These are phyloP conservation scores for Aspergillus hiratsukae DNA, from an alignment of 2,329 filamentous ascomycete species.

Conservation along the genomic window DNA sequence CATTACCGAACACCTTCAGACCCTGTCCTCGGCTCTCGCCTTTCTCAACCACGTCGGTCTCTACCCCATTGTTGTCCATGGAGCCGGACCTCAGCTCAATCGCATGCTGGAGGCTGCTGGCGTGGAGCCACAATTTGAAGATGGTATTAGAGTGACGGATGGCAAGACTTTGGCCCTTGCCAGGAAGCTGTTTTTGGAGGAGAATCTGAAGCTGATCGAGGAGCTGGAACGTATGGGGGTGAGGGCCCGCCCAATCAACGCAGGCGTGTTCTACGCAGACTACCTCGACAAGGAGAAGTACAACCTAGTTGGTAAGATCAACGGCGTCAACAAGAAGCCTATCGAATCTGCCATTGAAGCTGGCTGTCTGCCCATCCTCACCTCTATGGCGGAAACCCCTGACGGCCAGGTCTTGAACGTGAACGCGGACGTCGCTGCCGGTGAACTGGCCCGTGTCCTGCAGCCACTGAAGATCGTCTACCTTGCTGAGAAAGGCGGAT, in stretches of 20 bases:
- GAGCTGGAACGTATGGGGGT: conserved; percentile 86
- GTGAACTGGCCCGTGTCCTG: conserved; percentile 81
- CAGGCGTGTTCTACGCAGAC: conserved; percentile 85
- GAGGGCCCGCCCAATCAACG: conserved; percentile 79
- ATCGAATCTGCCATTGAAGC: conserved; percentile 90
- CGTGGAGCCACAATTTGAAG: conserved; percentile 91
- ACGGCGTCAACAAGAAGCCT: conserved; percentile 79
- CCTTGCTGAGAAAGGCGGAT: conserved; percentile 93
- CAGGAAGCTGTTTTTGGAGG: conserved; percentile 86
- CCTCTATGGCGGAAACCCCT: conserved; percentile 89
- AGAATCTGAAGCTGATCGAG: conserved; percentile 90
- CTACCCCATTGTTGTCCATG: conserved; percentile 93
- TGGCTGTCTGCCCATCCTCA: conserved; percentile 87
- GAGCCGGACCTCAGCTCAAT: conserved; percentile 92
- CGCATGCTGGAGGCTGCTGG: conserved; percentile 82
- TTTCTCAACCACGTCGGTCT: conserved; percentile 94
- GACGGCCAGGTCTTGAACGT: conserved; percentile 95
- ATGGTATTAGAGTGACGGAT: conserved; percentile 93
- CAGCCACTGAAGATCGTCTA: conserved; percentile 97
- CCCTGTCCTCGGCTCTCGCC: conserved; percentile 80
- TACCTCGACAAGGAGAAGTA: conserved; percentile 97
- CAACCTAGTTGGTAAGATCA: conserved; percentile 93
- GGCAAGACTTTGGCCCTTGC: conserved; percentile 90
- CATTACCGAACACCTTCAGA: conserved; percentile 87
- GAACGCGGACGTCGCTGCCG: conserved; percentile 94